Percentiles rank a stretch among this genome's conserved stretches.
These are phyloP conservation scores for Acanthamoeba sp. DNA, from an alignment of 208 protist species.

Conservation along the genomic window DNA sequence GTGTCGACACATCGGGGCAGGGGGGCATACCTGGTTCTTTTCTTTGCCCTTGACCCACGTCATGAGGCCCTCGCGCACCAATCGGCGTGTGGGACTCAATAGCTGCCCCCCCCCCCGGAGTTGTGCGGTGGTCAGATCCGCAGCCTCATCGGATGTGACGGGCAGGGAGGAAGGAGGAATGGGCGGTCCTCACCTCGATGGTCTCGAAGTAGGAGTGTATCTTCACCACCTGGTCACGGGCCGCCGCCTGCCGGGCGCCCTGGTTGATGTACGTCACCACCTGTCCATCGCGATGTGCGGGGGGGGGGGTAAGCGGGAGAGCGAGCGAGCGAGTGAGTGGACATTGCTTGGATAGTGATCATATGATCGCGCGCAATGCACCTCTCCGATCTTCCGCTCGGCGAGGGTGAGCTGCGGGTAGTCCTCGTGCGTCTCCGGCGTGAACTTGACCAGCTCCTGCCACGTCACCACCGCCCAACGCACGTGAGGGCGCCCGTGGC, in stretches of 20 bases:
- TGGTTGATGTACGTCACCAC: slow-evolving; percentile 46
- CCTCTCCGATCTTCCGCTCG: slow-evolving; percentile 38
- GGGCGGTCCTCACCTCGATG: background rate
- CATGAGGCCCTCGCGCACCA: slow-evolving; percentile 41
- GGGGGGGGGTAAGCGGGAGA: too few relatives aligned
- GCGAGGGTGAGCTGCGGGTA: slow-evolving; percentile 22
- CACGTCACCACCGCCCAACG: background rate
- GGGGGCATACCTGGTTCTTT: background rate
- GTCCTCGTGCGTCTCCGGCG: background rate
- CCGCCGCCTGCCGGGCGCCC: background rate
- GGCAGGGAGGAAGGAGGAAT: background rate
- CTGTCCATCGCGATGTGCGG: background rate
- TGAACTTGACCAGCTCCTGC: slow-evolving; percentile 33
- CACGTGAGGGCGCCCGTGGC: background rate
- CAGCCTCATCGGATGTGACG: too few relatives aligned
- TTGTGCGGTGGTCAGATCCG: too few relatives aligned
- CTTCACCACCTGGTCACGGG: slow-evolving; percentile 21
- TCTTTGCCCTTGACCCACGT: slow-evolving; percentile 34
- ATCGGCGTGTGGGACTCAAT: background rate
- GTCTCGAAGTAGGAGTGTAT: slow-evolving; percentile 34
- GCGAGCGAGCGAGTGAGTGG: too few relatives aligned
- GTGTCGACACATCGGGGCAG: background rate
- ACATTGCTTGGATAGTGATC: too few relatives aligned
- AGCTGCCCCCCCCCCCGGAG: background rate
- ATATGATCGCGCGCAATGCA: too few relatives aligned